These are phyloP conservation scores for Chloropicon primus DNA, from an alignment of 139 green algal species.

Conservation along the genomic window DNA sequence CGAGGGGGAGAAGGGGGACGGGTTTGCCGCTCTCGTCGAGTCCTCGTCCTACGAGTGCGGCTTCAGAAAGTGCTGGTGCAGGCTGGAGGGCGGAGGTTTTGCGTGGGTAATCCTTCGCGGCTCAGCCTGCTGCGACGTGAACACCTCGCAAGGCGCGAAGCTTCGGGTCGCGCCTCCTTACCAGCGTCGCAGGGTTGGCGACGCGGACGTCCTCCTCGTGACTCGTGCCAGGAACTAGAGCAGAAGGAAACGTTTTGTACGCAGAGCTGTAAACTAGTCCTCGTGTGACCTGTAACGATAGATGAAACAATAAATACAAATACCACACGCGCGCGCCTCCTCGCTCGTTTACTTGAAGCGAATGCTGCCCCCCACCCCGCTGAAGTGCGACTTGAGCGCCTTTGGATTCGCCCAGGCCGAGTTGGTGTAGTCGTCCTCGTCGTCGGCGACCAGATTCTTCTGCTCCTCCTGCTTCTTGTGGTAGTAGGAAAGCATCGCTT, in stretches of 20 bases:
- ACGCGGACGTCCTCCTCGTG: neutral
- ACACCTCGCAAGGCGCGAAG: neutral
- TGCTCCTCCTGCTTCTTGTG: constrained; percentile 75
- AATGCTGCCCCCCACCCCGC: constrained; percentile 32
- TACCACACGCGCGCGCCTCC: no score
- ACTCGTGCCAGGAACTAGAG: no score
- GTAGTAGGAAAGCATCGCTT: constrained; percentile 74
- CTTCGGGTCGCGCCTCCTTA: neutral
- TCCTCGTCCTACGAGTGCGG: neutral
- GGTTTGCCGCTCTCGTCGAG: neutral
- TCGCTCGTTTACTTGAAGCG: constrained; percentile 23
- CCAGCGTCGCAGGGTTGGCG: neutral
- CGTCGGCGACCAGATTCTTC: constrained; percentile 49
- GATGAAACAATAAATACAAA: no score
- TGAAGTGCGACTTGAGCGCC: constrained; percentile 54
- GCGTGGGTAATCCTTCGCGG: neutral
- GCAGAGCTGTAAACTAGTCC: no score
- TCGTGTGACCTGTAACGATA: no score
- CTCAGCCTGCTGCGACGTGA: neutral
- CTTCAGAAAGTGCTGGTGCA: neutral
- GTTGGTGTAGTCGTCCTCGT: constrained; percentile 55
- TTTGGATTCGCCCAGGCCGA: constrained; percentile 54
- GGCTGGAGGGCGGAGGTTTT: neutral
- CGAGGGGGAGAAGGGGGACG: neutral
- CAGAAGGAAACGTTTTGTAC: no score